Evolutionary conservation across 352 stramenopile genomes (phyloP).

Genomic region (Phytopythium litorale): DNA sequence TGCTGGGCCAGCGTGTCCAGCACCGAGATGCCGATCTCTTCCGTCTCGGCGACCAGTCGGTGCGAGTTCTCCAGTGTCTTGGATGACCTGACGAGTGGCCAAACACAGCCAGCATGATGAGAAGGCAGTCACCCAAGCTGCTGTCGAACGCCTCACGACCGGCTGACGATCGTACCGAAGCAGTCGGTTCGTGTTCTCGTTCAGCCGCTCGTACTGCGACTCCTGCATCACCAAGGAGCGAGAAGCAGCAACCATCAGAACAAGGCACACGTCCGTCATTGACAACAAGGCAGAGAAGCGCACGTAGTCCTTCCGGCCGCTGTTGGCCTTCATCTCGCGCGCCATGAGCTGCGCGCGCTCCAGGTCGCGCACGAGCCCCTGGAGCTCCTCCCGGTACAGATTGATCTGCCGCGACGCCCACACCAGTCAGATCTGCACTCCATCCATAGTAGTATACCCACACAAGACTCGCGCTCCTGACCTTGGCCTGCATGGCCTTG

Average conservation of each 20-base stretch:
- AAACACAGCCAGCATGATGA: no score
- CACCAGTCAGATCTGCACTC: not conserved
- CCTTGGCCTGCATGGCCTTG: slow-evolving; percentile 77
- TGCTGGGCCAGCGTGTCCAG: slow-evolving; percentile 67
- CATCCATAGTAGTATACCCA: no score
- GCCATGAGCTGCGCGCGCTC: slow-evolving; percentile 70
- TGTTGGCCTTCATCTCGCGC: slow-evolving; percentile 28
- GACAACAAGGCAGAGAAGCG: not conserved
- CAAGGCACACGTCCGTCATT: no score
- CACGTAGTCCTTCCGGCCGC: slow-evolving; percentile 10
- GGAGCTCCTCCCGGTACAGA: slow-evolving; percentile 65
- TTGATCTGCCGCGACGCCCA: slow-evolving; percentile 33
- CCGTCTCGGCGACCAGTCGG: slow-evolving; percentile 59
- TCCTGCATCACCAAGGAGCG: slow-evolving; percentile 8
- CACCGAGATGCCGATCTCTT: slow-evolving; percentile 68
- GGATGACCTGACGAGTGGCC: slow-evolving; percentile 32
- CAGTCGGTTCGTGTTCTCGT: slow-evolving; percentile 61
- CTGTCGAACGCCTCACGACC: no score
- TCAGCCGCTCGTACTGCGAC: slow-evolving; percentile 68
- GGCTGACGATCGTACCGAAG: slow-evolving; percentile 25
- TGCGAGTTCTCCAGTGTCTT: slow-evolving; percentile 62
- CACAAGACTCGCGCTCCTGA: slow-evolving; percentile 1
- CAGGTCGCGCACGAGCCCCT: slow-evolving; percentile 62
- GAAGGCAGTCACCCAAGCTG: no score
- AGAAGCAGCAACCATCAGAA: no score